Conservation (phyloP, 2,329 filamentous ascomycete genomes). For the Penicillium paneum region DNA sequence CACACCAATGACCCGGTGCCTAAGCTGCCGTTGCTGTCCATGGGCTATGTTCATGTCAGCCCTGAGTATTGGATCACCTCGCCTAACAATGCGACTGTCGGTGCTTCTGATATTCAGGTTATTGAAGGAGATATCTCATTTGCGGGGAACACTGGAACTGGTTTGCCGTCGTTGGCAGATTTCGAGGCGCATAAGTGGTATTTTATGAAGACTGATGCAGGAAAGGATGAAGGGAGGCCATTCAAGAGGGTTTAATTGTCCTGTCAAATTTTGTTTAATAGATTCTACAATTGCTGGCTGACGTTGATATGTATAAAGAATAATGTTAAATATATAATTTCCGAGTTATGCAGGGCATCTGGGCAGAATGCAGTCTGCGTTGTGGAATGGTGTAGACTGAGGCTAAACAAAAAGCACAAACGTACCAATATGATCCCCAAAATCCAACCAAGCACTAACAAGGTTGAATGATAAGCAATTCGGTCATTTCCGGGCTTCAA, state of each 20-base stretch:
- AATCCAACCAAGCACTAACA: neutral
- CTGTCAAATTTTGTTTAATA: neutral
- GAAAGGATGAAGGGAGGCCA: slow-evolving; percentile 15
- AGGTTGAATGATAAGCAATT: slow-evolving; percentile 1
- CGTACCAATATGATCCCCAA: neutral
- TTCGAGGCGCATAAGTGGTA: slow-evolving; percentile 28
- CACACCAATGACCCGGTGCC: slow-evolving; percentile 67
- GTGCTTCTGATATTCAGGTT: slow-evolving; percentile 19
- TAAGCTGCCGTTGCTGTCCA: slow-evolving; percentile 59
- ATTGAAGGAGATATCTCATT: slow-evolving; percentile 23
- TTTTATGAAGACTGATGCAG: slow-evolving; percentile 22
- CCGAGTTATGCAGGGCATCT: neutral
- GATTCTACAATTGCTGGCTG: neutral
- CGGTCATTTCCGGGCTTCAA: neutral
- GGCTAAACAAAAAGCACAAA: neutral
- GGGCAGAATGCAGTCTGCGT: no score
- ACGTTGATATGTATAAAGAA: neutral
- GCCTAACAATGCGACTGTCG: slow-evolving; percentile 20
- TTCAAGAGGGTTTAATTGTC: slow-evolving; percentile 4
- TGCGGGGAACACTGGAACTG: slow-evolving; percentile 27
- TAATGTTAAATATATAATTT: neutral
- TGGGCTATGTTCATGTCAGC: slow-evolving; percentile 64
- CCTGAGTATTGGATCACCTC: slow-evolving; percentile 65
- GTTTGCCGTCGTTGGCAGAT: slow-evolving; percentile 12
- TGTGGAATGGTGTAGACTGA: no score